phyloP scores from a whole-genome alignment of 192 early-diverging fungal species.

The Umbelopsis ramanniana region DNA sequence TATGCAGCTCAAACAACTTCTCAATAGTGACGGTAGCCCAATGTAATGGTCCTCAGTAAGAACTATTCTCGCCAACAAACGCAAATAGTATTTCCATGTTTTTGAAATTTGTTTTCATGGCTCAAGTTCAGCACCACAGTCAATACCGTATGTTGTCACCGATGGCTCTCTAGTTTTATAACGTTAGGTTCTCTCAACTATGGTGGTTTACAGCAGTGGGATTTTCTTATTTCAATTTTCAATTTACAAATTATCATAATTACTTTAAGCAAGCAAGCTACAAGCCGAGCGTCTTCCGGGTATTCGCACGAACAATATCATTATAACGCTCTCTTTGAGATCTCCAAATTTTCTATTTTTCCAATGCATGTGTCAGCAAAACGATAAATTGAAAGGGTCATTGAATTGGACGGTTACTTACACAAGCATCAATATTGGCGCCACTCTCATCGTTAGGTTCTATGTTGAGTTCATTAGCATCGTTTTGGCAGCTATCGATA shows the following conservation, averaged over 20 bases:
- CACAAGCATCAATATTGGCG: constrained; percentile 97
- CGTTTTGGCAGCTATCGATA: not conserved
- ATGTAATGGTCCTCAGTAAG: too few relatives aligned
- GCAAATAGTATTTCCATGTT: too few relatives aligned
- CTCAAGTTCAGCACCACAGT: too few relatives aligned
- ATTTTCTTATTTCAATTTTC: not conserved
- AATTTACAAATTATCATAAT: not conserved
- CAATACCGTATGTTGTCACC: too few relatives aligned
- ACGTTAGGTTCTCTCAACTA: too few relatives aligned
- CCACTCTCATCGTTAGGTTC: constrained; percentile 99
- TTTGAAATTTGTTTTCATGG: too few relatives aligned
- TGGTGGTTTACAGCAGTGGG: too few relatives aligned
- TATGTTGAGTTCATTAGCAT: not conserved
- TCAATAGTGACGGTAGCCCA: too few relatives aligned
- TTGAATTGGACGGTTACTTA: constrained; percentile 43
- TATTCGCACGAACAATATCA: constrained; percentile 76
- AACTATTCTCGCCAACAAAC: too few relatives aligned
- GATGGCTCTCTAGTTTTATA: too few relatives aligned
- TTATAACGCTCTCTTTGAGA: constrained; percentile 83
- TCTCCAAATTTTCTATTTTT: constrained; percentile 86
- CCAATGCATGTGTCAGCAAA: not conserved
- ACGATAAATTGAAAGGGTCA: not conserved
- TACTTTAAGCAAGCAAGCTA: constrained; percentile 36
- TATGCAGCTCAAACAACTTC: too few relatives aligned
- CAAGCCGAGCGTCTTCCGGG: constrained; percentile 78